Evolutionary conservation across 1,139 yeast genomes (phyloP).

Genomic region (Martiniozyma asiatica): DNA sequence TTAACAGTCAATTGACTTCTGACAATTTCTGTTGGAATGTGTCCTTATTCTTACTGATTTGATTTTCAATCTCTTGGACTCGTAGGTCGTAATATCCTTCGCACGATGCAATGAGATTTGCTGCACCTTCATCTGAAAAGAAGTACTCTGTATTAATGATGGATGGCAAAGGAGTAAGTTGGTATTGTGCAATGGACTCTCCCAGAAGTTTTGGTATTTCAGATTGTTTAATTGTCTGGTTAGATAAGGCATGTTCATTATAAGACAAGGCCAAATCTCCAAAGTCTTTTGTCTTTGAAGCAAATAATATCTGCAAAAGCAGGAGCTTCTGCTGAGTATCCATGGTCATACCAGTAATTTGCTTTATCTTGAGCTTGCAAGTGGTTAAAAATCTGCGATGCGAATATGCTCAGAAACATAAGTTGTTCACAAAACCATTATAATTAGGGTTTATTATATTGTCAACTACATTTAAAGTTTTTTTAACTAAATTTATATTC

Average conservation of each 20-base stretch:
- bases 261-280: not conserved
- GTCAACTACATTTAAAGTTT: too few species aligned
- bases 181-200: too few species aligned
- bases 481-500: too few species aligned
- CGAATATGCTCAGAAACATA: too few species aligned
- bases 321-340: conserved; percentile 1
- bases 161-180: too few species aligned
- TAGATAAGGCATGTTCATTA: conserved; percentile 1
- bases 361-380: not conserved
- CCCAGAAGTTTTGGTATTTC: too few species aligned
- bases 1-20: too few species aligned
- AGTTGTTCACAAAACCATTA: too few species aligned
- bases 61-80: conserved; percentile 1
- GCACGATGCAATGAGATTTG: conserved; percentile 1
- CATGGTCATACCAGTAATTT: not conserved
- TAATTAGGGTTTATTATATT: too few species aligned
- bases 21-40: too few species aligned
- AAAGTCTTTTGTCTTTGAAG: conserved; percentile 3
- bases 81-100: conserved; percentile 2
- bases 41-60: too few species aligned
- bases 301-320: conserved; percentile 2
- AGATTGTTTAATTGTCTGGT: not conserved
- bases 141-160: conserved; percentile 2
- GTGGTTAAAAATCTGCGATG: too few species aligned
- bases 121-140: not conserved